Conservation (phyloP, 805 yeast genomes). For the Kazachstania viticola region DNA sequence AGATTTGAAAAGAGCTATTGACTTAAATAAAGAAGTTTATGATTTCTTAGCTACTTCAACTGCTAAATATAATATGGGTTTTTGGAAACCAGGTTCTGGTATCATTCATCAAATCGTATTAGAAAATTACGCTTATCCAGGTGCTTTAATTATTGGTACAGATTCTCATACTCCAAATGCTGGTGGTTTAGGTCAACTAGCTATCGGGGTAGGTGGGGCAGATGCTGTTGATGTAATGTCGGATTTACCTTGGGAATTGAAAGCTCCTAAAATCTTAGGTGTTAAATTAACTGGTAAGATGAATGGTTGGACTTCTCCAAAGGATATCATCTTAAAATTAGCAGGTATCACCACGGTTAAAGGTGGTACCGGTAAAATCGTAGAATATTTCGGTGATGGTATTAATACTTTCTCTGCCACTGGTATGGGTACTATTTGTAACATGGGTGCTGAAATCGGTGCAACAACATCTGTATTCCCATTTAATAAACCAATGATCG, state of each 20-base stretch:
- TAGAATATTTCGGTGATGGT: conserved; percentile 95
- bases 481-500: conserved; percentile 79
- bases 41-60: conserved; percentile 85
- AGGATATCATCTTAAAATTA: conserved; percentile 84
- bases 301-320: conserved; percentile 95
- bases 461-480: conserved; percentile 98
- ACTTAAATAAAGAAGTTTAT: conserved; percentile 85
- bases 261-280: conserved; percentile 93
- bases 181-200: conserved; percentile 96
- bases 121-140: conserved; percentile 96
- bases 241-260: conserved; percentile 90
- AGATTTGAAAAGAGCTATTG: conserved; percentile 79
- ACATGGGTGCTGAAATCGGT: conserved; percentile 99
- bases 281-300: conserved; percentile 86
- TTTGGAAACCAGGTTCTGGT: conserved; percentile 99
- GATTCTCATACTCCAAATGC: conserved; percentile 98
- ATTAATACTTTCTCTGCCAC: conserved; percentile 87
- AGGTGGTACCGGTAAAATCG: conserved; percentile 97
- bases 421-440: conserved; percentile 98
- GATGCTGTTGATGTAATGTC: conserved; percentile 97
- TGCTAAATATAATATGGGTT: conserved; percentile 91
- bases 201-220: conserved; percentile 99
- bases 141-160: conserved; percentile 91
- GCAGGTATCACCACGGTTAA: conserved; percentile 93
- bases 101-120: conserved; percentile 93